Evolutionary conservation across 1,284 basidiomycete species (phyloP).

Genomic region (Laetiporus sulphureus): DNA sequence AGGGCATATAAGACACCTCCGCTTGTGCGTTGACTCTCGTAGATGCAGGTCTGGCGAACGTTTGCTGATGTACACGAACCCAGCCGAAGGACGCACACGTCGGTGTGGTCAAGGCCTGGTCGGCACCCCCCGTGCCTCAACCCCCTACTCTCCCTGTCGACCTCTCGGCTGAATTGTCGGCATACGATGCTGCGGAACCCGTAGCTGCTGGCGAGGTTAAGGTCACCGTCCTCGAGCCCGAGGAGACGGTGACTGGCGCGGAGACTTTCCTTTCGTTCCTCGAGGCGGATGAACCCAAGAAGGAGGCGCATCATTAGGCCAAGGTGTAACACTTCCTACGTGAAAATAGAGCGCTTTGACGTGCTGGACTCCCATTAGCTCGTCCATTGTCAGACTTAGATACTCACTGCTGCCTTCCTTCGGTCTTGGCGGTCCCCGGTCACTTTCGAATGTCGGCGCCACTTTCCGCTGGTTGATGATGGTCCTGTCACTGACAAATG

Average conservation of each 20-base stretch:
- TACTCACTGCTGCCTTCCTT: no score
- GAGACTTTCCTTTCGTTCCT: slow-evolving; percentile 54
- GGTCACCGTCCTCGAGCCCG: slow-evolving; percentile 24
- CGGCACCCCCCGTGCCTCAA: slow-evolving; percentile 60
- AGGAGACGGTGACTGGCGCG: slow-evolving; percentile 35
- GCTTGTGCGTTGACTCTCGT: slow-evolving; percentile 28
- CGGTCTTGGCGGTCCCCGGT: no score
- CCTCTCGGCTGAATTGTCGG: slow-evolving; percentile 75
- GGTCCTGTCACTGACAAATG: no score
- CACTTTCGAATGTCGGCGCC: no score
- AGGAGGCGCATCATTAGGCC: slow-evolving; percentile 44
- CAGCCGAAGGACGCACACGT: slow-evolving; percentile 84
- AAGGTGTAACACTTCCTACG: background rate
- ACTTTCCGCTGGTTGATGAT: no score
- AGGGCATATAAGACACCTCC: slow-evolving; percentile 79
- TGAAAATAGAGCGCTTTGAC: slow-evolving; percentile 11
- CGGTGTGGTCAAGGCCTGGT: slow-evolving; percentile 71
- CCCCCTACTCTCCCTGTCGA: slow-evolving; percentile 69
- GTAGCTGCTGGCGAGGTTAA: slow-evolving; percentile 30
- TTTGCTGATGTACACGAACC: slow-evolving; percentile 1
- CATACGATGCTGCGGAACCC: slow-evolving; percentile 77
- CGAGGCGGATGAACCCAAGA: slow-evolving; percentile 54
- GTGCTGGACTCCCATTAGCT: no score
- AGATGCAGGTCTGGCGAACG: background rate
- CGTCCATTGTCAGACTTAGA: no score